phyloP scores from a whole-genome alignment of 331 rosid genomes.

The Pyracantha coccinea region DNA sequence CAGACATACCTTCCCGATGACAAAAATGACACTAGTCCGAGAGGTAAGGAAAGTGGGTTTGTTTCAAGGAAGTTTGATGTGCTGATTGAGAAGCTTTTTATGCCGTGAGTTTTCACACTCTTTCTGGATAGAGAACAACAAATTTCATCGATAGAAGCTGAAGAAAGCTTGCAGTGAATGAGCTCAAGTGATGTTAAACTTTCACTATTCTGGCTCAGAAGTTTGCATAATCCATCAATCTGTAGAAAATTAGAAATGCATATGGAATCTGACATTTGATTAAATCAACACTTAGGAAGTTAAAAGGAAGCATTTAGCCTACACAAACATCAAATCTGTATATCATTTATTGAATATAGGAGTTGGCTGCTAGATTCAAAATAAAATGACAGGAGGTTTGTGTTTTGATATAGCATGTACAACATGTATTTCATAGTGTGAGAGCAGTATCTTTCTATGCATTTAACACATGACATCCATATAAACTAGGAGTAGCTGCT shows the following conservation, averaged over 20 bases:
- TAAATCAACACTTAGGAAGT: constrained; percentile 12
- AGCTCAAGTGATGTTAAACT: constrained; percentile 70
- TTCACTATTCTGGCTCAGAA: constrained; percentile 58
- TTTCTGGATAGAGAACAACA: constrained; percentile 42
- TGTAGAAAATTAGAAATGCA: constrained; percentile 36
- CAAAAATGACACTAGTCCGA: constrained; percentile 55
- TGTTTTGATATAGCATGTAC: background rate
- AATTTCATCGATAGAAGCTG: constrained; percentile 41
- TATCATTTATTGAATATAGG: constrained; percentile 1
- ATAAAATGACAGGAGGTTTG: constrained; percentile 9
- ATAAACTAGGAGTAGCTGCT: background rate
- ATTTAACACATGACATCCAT: background rate
- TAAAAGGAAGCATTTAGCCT: constrained; percentile 12
- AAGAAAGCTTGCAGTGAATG: constrained; percentile 60
- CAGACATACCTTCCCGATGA: constrained; percentile 69
- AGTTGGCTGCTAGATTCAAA: background rate
- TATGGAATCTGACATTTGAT: constrained; percentile 10
- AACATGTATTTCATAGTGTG: background rate
- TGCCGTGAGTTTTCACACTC: constrained; percentile 43
- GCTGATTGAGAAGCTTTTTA: constrained; percentile 60
- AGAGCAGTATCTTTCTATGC: background rate
- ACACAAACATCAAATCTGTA: background rate
- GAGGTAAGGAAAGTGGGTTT: constrained; percentile 43
- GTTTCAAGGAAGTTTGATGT: constrained; percentile 40
- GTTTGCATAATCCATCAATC: constrained; percentile 75